Percentiles rank a stretch among this genome's conserved stretches.
Evolutionary conservation across 345 rosid genomes (phyloP).

Genomic region (Populus ilicifolia): DNA sequence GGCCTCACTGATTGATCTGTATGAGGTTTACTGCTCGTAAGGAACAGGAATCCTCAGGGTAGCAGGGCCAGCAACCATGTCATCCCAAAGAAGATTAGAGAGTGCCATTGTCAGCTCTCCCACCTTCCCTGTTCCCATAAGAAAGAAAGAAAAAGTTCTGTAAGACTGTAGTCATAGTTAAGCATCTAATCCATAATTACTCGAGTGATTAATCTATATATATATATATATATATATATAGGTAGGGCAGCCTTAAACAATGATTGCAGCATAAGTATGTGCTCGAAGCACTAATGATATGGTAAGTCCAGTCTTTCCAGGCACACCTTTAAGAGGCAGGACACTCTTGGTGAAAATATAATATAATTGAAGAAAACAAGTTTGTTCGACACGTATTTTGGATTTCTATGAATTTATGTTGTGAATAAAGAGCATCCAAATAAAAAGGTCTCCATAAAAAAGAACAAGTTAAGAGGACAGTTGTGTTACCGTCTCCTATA

Average conservation of each 20-base stretch:
- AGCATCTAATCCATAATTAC: too few relatives aligned
- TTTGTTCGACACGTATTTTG: too few relatives aligned
- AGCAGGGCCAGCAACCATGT: slow-evolving; percentile 56
- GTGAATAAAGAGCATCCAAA: neutral
- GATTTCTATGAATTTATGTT: neutral
- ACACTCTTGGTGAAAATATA: too few relatives aligned
- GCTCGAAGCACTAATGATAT: too few relatives aligned
- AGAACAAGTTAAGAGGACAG: too few relatives aligned
- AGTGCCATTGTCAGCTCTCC: slow-evolving; percentile 66
- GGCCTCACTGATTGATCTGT: neutral
- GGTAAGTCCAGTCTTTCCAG: too few relatives aligned
- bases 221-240: too few relatives aligned
- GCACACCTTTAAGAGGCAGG: too few relatives aligned
- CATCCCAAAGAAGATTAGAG: slow-evolving; percentile 63
- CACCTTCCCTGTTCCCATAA: slow-evolving; percentile 44
- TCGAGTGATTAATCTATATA: too few relatives aligned
- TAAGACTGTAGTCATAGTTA: neutral
- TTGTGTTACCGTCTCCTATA: slow-evolving; percentile 56
- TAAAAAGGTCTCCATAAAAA: neutral
- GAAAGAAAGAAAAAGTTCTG: neutral
- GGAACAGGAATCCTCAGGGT: slow-evolving; percentile 42
- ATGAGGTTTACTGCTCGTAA: slow-evolving; percentile 18
- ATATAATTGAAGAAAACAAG: too few relatives aligned
- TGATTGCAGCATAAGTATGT: too few relatives aligned
- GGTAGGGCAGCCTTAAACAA: too few relatives aligned